A percentile compares a stretch with the other conserved stretches of the same genome.
phyloP scores from a whole-genome alignment of 2,329 filamentous ascomycete species.

The Talaromyces piceae region DNA sequence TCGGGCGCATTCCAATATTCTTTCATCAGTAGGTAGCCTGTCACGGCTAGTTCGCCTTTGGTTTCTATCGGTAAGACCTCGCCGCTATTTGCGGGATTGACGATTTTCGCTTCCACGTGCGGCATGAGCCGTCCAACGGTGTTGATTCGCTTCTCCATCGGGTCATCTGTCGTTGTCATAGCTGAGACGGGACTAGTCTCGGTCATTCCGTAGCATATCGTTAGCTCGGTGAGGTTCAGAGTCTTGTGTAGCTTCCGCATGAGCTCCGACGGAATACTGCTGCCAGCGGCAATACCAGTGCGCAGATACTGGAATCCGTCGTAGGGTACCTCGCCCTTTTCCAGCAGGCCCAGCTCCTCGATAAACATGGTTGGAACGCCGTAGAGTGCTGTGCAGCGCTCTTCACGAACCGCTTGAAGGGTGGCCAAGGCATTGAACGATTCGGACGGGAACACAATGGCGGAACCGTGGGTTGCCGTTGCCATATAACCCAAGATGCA shows the following conservation, averaged over 20 bases:
- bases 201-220: conserved; percentile 96
- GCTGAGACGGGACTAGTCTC: conserved; percentile 65
- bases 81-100: conserved; percentile 57
- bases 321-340: conserved; percentile 39
- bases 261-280: conserved; percentile 71
- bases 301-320: conserved; percentile 59
- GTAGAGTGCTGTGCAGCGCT: conserved; percentile 64
- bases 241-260: conserved; percentile 58
- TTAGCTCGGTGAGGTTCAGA: conserved; percentile 72
- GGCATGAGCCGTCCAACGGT: conserved; percentile 77
- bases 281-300: conserved; percentile 89
- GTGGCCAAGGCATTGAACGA: conserved; percentile 75
- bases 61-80: conserved; percentile 56
- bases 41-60: conserved; percentile 72
- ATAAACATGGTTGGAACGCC: conserved; percentile 93
- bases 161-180: conserved; percentile 76
- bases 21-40: conserved; percentile 84
- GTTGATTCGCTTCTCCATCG: conserved; percentile 62
- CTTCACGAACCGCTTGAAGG: conserved; percentile 56
- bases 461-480: conserved; percentile 70
- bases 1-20: conserved; percentile 75
- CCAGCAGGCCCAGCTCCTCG: conserved; percentile 73
- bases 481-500: conserved; percentile 93
- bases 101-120: conserved; percentile 73
- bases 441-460: conserved; percentile 78